Conservation (phyloP, 2,329 filamentous ascomycete genomes). For the Venturia oleaginea region DNA sequence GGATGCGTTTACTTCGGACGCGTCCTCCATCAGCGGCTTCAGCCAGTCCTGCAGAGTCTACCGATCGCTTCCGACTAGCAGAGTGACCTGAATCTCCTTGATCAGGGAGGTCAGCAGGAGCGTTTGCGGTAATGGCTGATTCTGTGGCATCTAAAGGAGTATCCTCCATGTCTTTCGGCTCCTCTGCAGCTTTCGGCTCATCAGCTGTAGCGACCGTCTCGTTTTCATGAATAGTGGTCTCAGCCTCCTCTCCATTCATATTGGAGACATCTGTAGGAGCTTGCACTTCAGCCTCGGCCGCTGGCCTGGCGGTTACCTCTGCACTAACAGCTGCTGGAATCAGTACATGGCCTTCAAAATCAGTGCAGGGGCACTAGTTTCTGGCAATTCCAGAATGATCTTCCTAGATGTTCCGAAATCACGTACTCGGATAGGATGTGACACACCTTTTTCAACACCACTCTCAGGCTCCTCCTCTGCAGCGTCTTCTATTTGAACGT, state of each 20-base stretch:
- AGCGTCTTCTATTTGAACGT: not conserved
- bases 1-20: conserved; percentile 50
- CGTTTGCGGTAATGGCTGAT: not conserved
- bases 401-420: not conserved
- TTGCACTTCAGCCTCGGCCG: not conserved
- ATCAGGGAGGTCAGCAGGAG: not conserved
- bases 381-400: not conserved
- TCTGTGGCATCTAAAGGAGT: not conserved
- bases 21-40: conserved; percentile 49
- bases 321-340: not conserved
- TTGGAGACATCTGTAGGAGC: not conserved
- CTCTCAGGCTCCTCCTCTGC: not conserved
- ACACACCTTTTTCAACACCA: not conserved
- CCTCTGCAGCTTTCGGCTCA: not conserved
- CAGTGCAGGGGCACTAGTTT: not conserved
- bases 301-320: too few species aligned
- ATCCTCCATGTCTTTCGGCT: not conserved
- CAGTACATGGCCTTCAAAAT: not conserved
- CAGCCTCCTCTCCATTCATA: not conserved
- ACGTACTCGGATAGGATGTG: not conserved
- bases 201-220: not conserved
- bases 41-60: conserved; percentile 49
- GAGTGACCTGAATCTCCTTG: not conserved
- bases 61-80: conserved; percentile 46
- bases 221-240: not conserved